Conservation (phyloP, 805 yeast genomes). For the Lachancea sp. region DNA sequence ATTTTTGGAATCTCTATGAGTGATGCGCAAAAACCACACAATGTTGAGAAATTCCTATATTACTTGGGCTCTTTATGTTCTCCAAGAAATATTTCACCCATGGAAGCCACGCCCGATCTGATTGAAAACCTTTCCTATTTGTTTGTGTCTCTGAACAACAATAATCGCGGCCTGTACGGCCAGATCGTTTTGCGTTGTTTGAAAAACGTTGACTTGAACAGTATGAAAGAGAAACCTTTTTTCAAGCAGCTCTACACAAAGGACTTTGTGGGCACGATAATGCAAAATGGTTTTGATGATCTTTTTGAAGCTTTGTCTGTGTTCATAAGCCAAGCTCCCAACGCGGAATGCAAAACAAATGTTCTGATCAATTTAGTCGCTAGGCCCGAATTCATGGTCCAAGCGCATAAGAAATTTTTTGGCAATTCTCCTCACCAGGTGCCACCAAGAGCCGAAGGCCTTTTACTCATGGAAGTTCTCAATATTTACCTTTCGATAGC, state of each 20-base stretch:
- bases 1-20: background rate
- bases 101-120: background rate
- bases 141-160: slow-evolving; percentile 3
- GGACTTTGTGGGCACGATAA: slow-evolving; percentile 12
- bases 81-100: background rate
- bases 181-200: slow-evolving; percentile 1
- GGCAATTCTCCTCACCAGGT: background rate
- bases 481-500: slow-evolving; percentile 23
- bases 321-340: slow-evolving; percentile 13
- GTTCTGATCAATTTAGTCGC: slow-evolving; percentile 15
- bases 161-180: background rate
- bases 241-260: slow-evolving; percentile 10
- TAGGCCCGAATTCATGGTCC: slow-evolving; percentile 13
- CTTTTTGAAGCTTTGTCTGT: slow-evolving; percentile 6
- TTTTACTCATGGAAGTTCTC: slow-evolving; percentile 16
- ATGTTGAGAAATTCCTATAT: background rate
- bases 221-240: background rate
- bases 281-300: slow-evolving; percentile 8
- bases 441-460: slow-evolving; percentile 5
- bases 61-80: background rate
- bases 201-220: background rate
- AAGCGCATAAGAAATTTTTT: slow-evolving; percentile 6
- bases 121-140: slow-evolving; percentile 17
- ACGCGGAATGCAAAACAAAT: slow-evolving; percentile 12
- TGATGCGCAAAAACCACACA: background rate